Conservation (phyloP, 208 protist genomes). For the Perkinsela sp. region DNA sequence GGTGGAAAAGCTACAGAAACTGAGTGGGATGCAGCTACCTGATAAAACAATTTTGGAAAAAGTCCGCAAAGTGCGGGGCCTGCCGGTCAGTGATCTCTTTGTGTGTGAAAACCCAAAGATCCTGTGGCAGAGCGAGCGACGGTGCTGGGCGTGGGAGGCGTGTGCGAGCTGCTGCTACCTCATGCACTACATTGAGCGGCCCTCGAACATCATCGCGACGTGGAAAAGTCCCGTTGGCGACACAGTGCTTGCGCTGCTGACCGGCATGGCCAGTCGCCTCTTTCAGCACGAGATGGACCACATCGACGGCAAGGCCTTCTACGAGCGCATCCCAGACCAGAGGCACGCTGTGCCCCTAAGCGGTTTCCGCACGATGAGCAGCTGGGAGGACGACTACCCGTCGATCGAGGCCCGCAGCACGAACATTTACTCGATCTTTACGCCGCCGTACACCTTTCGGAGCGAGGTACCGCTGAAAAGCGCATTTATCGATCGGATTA, state of each 20-base stretch:
- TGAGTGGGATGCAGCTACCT: neutral
- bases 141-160: constrained; percentile 51
- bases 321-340: constrained; percentile 36
- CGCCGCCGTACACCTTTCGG: constrained; percentile 32
- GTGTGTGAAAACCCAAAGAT: constrained; percentile 15
- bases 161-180: constrained; percentile 55
- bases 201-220: constrained; percentile 18
- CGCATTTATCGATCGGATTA: constrained; percentile 50
- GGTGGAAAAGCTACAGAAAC: too few relatives aligned
- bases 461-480: constrained; percentile 22
- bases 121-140: constrained; percentile 15
- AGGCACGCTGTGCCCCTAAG: constrained; percentile 54
- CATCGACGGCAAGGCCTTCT: constrained; percentile 44
- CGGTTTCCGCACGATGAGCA: constrained; percentile 46
- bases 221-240: constrained; percentile 15
- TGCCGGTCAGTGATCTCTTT: constrained; percentile 2
- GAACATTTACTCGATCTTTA: constrained; percentile 53
- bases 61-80: constrained; percentile 5
- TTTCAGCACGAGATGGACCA: constrained; percentile 52
- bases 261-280: constrained; percentile 38
- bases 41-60: constrained; percentile 11
- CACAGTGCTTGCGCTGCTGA: constrained; percentile 13
- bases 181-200: constrained; percentile 63
- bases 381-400: constrained; percentile 60
- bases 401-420: constrained; percentile 58